phyloP scores from a whole-genome alignment of 345 rosid genomes.

The Schrenkiella parvula region DNA sequence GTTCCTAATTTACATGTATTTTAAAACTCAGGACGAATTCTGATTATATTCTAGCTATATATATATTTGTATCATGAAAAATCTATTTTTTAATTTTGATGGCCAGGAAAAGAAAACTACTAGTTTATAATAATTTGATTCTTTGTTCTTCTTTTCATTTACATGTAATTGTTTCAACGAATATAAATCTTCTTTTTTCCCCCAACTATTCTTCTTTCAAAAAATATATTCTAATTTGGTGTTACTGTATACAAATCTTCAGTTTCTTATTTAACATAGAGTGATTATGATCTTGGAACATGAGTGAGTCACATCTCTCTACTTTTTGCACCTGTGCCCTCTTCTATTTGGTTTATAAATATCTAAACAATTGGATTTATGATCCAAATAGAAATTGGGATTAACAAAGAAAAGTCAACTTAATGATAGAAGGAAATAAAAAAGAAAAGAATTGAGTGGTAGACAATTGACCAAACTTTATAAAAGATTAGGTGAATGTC shows the following conservation, averaged over 20 bases:
- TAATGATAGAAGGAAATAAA: background rate
- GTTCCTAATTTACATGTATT: too few relatives aligned
- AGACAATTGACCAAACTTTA: slow-evolving; percentile 22
- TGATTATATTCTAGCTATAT: background rate
- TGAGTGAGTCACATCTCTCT: background rate
- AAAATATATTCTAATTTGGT: background rate
- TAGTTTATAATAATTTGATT: background rate
- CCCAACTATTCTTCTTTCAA: background rate
- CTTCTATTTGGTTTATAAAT: background rate
- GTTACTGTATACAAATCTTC: background rate
- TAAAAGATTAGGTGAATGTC: slow-evolving; percentile 29
- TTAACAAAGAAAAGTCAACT: slow-evolving; percentile 19
- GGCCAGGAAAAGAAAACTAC: background rate
- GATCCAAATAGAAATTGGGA: background rate
- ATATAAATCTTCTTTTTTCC: too few relatives aligned
- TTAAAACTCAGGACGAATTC: too few relatives aligned
- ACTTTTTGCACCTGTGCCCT: background rate
- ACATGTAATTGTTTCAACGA: background rate
- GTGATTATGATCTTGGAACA: background rate
- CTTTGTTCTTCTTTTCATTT: background rate
- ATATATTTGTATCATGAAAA: background rate
- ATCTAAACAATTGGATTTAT: background rate
- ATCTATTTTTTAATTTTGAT: background rate
- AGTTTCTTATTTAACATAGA: too few relatives aligned
- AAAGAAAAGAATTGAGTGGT: slow-evolving; percentile 17